Evolutionary conservation across 495 filamentous ascomycete species (phyloP), one percentile per base, ranked within the genome.

Genomic region (Lophiotrema nucula): DNA sequence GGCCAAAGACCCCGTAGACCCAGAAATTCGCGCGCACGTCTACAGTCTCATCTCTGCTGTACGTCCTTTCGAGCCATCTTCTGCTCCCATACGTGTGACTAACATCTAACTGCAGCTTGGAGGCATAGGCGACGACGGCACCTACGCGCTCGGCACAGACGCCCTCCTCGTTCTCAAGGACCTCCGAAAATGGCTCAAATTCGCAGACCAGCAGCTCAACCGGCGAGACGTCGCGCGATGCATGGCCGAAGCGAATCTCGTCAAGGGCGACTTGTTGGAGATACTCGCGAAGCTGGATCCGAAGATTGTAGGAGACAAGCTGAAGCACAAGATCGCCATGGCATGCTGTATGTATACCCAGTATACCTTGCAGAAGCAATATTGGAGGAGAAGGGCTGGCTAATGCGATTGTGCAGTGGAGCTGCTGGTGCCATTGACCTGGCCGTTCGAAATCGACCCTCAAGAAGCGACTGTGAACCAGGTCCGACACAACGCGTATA

Each of bases 141-240:
- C 78, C 53, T 99, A 99, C 72, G 79, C 87, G 5, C 83, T 97
- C 43, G 95, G 95, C 67, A 92, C 97, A 69, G 92, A 97, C 72
- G 91, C 95, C 6, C 72, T 95, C 60, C 89, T 92, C 46, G 92
- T 89, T 72, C 78, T 99, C 51, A 88, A 91, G 48, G 95, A 99
- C 72, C 79, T 97, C 38, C 90, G 89, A 62, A 86, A 83, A 80
- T 97, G 95, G 95, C 74, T 99, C 64, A 90, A 87, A 68, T 79
- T 95, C 54, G 95, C 95, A 78, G 95, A 99, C 69, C 88, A 95
- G 68, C 95, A 93, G 70, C 82, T 87, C 51, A 95, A 95, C 66
- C 86, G 93, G 52, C 86, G 95, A 80, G 95, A 99, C 73, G 95
- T 97, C 51, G 92, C 91, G 41, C 81, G 93, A 70, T 96, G 91